Evolutionary conservation across 148 eudicot species (phyloP).

Genomic region (Talinum fruticosum): DNA sequence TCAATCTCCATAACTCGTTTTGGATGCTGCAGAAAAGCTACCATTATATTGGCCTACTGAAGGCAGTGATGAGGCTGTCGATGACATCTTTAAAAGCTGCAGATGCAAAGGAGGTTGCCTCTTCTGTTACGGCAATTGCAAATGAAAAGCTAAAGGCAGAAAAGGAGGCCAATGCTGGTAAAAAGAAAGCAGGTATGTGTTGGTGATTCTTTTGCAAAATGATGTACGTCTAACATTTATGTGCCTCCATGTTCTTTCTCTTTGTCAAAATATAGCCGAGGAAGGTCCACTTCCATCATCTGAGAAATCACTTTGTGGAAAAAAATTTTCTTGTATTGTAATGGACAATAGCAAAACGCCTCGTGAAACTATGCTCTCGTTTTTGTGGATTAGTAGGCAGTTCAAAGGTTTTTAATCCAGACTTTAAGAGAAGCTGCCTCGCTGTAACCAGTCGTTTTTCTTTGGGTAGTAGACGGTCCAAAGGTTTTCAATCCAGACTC

Average conservation of each 20-base stretch:
- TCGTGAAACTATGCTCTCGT: too few species aligned
- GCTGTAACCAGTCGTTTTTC: too few species aligned
- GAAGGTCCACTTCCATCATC: too few species aligned
- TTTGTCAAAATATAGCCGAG: not conserved
- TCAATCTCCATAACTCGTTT: not conserved
- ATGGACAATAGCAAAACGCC: too few species aligned
- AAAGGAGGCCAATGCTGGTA: slow-evolving; percentile 94
- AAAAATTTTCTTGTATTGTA: too few species aligned
- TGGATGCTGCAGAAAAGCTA: slow-evolving; percentile 79
- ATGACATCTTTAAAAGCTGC: slow-evolving; percentile 74
- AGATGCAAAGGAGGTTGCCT: slow-evolving; percentile 89
- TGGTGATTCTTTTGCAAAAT: not conserved
- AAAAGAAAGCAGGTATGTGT: slow-evolving; percentile 84
- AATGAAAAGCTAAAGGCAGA: slow-evolving; percentile 94
- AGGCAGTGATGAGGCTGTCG: slow-evolving; percentile 85
- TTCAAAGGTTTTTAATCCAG: too few species aligned
- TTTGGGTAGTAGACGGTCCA: too few species aligned
- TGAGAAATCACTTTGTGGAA: too few species aligned
- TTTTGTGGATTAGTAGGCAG: too few species aligned
- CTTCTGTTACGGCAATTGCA: slow-evolving; percentile 88
- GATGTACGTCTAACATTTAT: not conserved
- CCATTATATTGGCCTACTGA: slow-evolving; percentile 81
- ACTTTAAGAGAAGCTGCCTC: too few species aligned
- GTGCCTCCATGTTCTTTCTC: not conserved
- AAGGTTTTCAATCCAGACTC: too few species aligned